Base-by-base conservation (phyloP, 2,329 filamentous ascomycete genomes). In the Aspergillus quadrilineatus region DNA sequence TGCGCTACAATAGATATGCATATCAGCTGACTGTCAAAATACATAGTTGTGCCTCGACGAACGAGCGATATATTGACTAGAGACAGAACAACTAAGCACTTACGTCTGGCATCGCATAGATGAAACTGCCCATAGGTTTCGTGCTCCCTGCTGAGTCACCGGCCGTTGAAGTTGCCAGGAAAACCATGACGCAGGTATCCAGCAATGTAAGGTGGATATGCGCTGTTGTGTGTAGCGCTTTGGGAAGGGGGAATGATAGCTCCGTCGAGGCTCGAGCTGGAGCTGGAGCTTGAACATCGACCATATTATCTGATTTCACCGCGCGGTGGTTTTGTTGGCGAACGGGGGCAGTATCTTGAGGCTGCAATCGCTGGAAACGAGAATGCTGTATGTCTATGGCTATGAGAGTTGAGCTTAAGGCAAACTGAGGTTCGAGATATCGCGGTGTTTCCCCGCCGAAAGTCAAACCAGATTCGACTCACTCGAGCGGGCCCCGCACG, bases 61-160 rank as follows among this genome's bases (percentile, higher is more conserved):
- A 5, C 43, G 14, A 45, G 28, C 15, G 26, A 30, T 30, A 9
- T 5, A 17, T 17, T 8, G 15, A n/a, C 15, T 5, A 14, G 1
- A 12, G 41, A 12, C 15, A 8, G n/a, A 42, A n/a, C 22, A 32
- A 12, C 30, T 30, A 22, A 12, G 9, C 39, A 70, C 79, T 66
- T 78, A 96, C 94, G 76, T 96, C 89, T 14, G 94, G 93, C 72
- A 99, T 84, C 2, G 92, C 90, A 71, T 96, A 97, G 45, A 97
- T 90, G 69, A 97, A 93, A 49, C 91, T 96, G 3, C 94, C 93
- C 74, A 97, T 82, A 49, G 82, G 77, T 41, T 82, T 76, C 32
- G 70, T 66, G 50, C 67, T 66, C 9, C 67, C 67, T 0, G 67
- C 65, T 17, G 70, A 71, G 42, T 77, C 73, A 2, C 73, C 82